Conservation (phyloP, 176 grass and related monocot genomes). For the Olyra latifolia region DNA sequence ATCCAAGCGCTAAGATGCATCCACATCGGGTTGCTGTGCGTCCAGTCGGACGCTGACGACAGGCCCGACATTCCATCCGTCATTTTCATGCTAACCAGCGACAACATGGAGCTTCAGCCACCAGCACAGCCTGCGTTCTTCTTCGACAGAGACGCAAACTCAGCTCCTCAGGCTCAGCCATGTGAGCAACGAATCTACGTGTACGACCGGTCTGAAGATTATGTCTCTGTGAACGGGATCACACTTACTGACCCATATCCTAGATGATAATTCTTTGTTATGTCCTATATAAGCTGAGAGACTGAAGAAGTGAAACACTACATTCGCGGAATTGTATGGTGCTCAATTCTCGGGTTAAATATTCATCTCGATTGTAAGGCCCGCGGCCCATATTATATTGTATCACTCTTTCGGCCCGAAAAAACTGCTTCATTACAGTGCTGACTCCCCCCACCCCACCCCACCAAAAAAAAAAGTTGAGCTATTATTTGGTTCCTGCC, state of each 20-base stretch:
- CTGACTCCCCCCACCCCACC: too few species aligned
- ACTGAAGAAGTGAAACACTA: too few species aligned
- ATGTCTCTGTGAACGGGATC: slow-evolving; percentile 28
- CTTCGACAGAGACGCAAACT: slow-evolving; percentile 19
- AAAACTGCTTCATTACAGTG: too few species aligned
- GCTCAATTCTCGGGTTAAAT: too few species aligned
- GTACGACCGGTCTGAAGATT: slow-evolving; percentile 16
- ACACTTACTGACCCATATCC: slow-evolving; percentile 27
- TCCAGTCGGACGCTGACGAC: slow-evolving; percentile 46
- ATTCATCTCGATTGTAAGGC: too few species aligned
- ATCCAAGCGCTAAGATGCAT: slow-evolving; percentile 32
- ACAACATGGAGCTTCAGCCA: too few species aligned
- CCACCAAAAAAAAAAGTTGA: too few species aligned
- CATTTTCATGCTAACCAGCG: slow-evolving; percentile 50
- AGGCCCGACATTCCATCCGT: slow-evolving; percentile 50
- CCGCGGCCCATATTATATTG: too few species aligned
- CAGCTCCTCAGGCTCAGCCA: slow-evolving; percentile 14
- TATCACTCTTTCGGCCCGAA: too few species aligned
- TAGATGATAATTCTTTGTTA: slow-evolving; percentile 30
- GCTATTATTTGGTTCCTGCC: too few species aligned
- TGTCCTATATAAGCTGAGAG: too few species aligned
- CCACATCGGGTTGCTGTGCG: slow-evolving; percentile 54
- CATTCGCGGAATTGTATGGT: too few species aligned
- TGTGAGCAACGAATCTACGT: not conserved
- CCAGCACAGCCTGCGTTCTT: slow-evolving; percentile 38